These are phyloP conservation scores for Aureobasidium sp. DNA, from an alignment of 2,329 filamentous ascomycete genomes.

Conservation along the genomic window DNA sequence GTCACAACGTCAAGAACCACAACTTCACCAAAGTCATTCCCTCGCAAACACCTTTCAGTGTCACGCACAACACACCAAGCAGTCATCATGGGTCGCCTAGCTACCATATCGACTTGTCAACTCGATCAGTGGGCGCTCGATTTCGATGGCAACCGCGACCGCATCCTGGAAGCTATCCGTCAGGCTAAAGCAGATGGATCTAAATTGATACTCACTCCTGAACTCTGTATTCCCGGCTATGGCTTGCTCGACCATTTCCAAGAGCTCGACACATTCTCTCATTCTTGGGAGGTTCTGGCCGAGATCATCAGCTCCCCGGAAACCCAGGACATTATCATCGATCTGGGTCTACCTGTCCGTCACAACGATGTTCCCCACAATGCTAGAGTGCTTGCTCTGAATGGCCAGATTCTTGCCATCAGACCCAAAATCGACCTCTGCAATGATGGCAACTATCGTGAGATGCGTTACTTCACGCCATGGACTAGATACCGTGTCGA, in stretches of 20 bases:
- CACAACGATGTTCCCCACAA: conserved; percentile 59
- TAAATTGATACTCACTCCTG: conserved; percentile 43
- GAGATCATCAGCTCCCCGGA: conserved; percentile 52
- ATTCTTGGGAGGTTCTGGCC: conserved; percentile 52
- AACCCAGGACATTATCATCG: conserved; percentile 57
- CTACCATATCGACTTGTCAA: conserved; percentile 37
- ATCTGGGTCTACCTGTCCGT: conserved; percentile 45
- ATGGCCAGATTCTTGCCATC: conserved; percentile 62
- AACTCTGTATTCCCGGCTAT: conserved; percentile 52
- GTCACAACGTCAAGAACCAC: neutral
- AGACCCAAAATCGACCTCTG: conserved; percentile 64
- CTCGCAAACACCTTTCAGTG: neutral
- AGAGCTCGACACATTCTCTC: conserved; percentile 30
- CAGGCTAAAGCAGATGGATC: conserved; percentile 53
- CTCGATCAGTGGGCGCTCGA: conserved; percentile 46
- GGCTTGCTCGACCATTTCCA: conserved; percentile 58
- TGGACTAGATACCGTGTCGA: conserved; percentile 55
- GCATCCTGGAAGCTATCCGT: conserved; percentile 56
- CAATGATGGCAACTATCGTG: conserved; percentile 55
- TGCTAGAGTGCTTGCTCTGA: conserved; percentile 54
- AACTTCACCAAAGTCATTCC: neutral
- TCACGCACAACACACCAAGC: neutral
- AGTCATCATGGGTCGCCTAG: conserved; percentile 27
- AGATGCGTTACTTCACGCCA: conserved; percentile 49
- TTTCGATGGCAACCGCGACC: conserved; percentile 53